These are phyloP conservation scores for Phytophthora vignae DNA, from an alignment of 352 stramenopile species.

Conservation along the genomic window DNA sequence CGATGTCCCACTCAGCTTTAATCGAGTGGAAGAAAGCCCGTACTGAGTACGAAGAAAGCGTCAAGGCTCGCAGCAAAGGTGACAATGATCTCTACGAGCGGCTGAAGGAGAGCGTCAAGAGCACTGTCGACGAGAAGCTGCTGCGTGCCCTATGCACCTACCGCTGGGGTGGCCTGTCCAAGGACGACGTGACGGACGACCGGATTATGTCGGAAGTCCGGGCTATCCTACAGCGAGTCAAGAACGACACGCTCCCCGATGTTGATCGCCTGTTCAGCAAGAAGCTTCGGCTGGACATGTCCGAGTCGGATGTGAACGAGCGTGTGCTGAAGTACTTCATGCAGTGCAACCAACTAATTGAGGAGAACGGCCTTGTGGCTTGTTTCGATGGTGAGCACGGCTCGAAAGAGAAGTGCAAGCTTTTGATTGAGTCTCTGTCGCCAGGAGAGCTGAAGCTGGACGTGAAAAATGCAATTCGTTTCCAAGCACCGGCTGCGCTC, in stretches of 20 bases:
- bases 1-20: slow-evolving; percentile 4
- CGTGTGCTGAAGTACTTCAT: neutral
- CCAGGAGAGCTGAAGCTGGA: slow-evolving; percentile 11
- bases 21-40: slow-evolving; percentile 15
- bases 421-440: slow-evolving; percentile 15
- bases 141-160: too few species aligned
- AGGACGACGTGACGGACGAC: too few species aligned
- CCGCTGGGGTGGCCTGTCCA: too few species aligned
- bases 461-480: slow-evolving; percentile 17
- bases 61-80: slow-evolving; percentile 11
- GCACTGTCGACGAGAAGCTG: too few species aligned
- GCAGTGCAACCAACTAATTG: neutral
- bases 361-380: neutral
- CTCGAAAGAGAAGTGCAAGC: slow-evolving; percentile 12
- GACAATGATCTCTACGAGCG: neutral
- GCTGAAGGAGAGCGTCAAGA: neutral
- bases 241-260: neutral
- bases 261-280: neutral
- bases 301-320: neutral
- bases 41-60: slow-evolving; percentile 19
- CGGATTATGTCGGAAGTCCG: too few species aligned
- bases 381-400: slow-evolving; percentile 4
- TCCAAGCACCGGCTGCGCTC: slow-evolving; percentile 3
- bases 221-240: neutral
- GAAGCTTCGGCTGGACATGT: neutral